Conservation (phyloP, 768 basidiomycete genomes). For the Suillus subaureus region DNA sequence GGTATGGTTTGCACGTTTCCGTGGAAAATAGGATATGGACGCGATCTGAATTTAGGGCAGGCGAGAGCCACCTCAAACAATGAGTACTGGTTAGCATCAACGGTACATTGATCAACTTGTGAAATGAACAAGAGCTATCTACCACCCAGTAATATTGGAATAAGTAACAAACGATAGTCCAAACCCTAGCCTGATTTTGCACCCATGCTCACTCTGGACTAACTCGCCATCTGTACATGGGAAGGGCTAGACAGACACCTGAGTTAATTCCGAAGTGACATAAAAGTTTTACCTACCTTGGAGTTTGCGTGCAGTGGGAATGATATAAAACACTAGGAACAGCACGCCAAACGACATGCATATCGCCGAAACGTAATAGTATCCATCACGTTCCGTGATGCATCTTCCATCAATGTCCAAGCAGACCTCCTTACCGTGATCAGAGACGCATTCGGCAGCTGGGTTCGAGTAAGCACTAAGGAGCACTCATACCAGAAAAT, state of each 20-base stretch:
- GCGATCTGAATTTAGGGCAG: constrained; percentile 35
- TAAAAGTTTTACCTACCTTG: constrained; percentile 62
- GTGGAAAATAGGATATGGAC: constrained; percentile 27
- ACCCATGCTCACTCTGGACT: constrained; percentile 33
- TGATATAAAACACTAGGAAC: constrained; percentile 73
- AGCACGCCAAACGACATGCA: constrained; percentile 79
- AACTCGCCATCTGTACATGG: constrained; percentile 72
- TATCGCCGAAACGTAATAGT: constrained; percentile 81
- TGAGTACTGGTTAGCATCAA: neutral
- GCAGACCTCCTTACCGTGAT: constrained; percentile 84
- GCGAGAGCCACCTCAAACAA: constrained; percentile 14
- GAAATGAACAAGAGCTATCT: neutral
- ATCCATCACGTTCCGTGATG: constrained; percentile 86
- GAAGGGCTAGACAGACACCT: constrained; percentile 50
- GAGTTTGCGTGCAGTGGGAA: constrained; percentile 81
- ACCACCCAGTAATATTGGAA: constrained; percentile 3
- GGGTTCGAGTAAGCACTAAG: constrained; percentile 8
- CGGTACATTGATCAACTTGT: neutral
- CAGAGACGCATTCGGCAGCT: constrained; percentile 91
- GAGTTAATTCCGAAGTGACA: neutral
- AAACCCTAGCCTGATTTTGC: neutral
- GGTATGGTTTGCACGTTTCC: constrained; percentile 20
- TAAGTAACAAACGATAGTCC: neutral
- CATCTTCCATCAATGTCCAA: constrained; percentile 76
- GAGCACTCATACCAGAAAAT: constrained; percentile 12